phyloP scores from a whole-genome alignment of 2,329 filamentous ascomycete species.

The Alternaria triticimaculans region DNA sequence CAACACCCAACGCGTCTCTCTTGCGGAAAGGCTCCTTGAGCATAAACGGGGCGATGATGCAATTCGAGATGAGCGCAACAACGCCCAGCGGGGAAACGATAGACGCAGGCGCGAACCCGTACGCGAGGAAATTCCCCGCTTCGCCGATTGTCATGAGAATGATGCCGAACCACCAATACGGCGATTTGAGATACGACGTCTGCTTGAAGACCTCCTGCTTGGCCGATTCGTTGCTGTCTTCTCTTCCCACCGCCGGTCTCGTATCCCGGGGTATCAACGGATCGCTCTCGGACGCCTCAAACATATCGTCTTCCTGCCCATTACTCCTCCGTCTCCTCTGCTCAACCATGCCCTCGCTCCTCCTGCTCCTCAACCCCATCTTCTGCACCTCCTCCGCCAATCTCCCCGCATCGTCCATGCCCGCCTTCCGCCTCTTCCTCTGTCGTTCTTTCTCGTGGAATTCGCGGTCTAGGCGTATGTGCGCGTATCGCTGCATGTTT shows the following conservation, averaged over 20 bases:
- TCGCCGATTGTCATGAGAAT: conserved; percentile 92
- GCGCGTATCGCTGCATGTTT: conserved; percentile 95
- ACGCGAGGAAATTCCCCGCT: conserved; percentile 94
- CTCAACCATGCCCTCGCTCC: conserved; percentile 7
- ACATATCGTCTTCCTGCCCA: conserved; percentile 1
- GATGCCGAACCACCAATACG: conserved; percentile 96
- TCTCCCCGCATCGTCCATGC: conserved; percentile 37
- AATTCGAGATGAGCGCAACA: conserved; percentile 96
- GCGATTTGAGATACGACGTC: conserved; percentile 83
- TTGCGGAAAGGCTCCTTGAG: conserved; percentile 88
- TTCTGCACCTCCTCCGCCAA: conserved; percentile 40
- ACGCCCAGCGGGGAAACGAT: conserved; percentile 96
- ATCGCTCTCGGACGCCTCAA: conserved; percentile 44
- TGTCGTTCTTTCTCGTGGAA: conserved; percentile 58
- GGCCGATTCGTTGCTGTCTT: conserved; percentile 13
- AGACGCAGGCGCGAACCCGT: conserved; percentile 95
- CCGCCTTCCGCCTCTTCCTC: conserved; percentile 38
- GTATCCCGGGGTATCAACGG: conserved; percentile 29
- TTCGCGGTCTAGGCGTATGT: conserved; percentile 80
- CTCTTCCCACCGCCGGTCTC: conserved; percentile 36
- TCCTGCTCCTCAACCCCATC: conserved; percentile 9
- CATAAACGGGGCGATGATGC: conserved; percentile 92
- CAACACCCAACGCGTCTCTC: conserved; percentile 85
- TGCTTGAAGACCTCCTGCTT: conserved; percentile 53
- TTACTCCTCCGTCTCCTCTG: not conserved